A percentile compares a stretch with the other conserved stretches of the same genome.
phyloP scores from a whole-genome alignment of 257 asterid genomes.

The Leptodermis oblonga region DNA sequence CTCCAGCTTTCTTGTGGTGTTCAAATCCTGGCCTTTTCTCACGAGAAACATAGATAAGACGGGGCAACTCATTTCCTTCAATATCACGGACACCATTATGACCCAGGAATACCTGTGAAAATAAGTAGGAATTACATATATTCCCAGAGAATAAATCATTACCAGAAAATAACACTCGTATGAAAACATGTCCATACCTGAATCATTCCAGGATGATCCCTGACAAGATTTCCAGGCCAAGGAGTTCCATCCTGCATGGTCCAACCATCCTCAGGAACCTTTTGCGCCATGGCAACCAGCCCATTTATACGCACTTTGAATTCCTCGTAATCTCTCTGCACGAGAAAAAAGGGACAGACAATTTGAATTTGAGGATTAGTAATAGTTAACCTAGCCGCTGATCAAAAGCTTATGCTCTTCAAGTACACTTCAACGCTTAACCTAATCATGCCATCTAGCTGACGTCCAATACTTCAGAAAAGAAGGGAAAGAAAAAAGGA shows the following conservation, averaged over 20 bases:
- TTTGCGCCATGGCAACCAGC: conserved; percentile 78
- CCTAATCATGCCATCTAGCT: not conserved
- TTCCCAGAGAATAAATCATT: not conserved
- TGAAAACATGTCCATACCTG: conserved; percentile 46
- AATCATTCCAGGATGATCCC: conserved; percentile 99
- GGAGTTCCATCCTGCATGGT: conserved; percentile 99
- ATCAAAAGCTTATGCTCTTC: not conserved
- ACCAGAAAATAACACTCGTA: not conserved
- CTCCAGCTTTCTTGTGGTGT: conserved; percentile 98
- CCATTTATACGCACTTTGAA: conserved; percentile 82
- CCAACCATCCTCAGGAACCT: conserved; percentile 99
- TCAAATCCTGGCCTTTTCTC: conserved; percentile 96
- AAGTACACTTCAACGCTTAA: not conserved
- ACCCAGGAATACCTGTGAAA: conserved; percentile 81
- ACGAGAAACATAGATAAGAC: conserved; percentile 93
- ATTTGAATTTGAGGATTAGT: not conserved
- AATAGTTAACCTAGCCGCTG: not conserved
- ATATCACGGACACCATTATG: conserved; percentile 75
- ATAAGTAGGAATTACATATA: conserved; percentile 7
- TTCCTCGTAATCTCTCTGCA: conserved; percentile 95
- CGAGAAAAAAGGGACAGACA: not conserved
- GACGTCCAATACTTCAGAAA: not conserved
- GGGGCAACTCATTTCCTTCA: conserved; percentile 89
- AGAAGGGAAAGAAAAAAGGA: not conserved
- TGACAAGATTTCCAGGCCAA: conserved; percentile 94